Evolutionary conservation across 176 grass and related monocot species (phyloP).

Genomic region (Raddia guianensis): DNA sequence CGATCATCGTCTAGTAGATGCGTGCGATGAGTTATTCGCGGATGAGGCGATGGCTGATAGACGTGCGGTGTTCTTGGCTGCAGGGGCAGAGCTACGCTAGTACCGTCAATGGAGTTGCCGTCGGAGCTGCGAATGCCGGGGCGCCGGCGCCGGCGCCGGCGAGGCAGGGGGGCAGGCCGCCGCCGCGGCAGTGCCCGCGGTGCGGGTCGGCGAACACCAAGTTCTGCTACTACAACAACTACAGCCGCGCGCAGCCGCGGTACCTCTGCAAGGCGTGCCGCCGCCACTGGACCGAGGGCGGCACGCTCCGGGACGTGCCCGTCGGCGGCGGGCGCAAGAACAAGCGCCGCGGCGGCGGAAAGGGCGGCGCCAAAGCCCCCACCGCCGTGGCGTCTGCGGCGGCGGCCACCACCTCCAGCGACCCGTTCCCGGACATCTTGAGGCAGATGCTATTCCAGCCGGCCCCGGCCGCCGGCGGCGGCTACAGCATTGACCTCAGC

Average conservation of each 20-base stretch:
- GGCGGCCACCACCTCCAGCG: background rate
- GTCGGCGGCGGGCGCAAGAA: conserved; percentile 90
- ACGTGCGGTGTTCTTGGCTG: background rate
- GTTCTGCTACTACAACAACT: conserved; percentile 99
- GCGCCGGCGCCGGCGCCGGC: background rate
- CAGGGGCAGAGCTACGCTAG: conserved; percentile 40
- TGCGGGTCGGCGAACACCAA: conserved; percentile 88
- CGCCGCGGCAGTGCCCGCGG: conserved; percentile 71
- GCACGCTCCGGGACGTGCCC: conserved; percentile 90
- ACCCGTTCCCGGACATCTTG: conserved; percentile 64
- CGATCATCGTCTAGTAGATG: background rate
- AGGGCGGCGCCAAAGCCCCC: conserved; percentile 14
- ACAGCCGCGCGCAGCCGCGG: conserved; percentile 86
- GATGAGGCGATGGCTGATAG: too few species aligned
- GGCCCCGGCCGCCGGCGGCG: conserved; percentile 6
- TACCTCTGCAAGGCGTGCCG: conserved; percentile 80
- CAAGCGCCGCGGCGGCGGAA: conserved; percentile 47
- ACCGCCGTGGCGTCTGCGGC: background rate
- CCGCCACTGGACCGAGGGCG: conserved; percentile 91
- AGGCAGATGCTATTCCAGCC: conserved; percentile 54
- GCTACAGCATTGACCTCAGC: conserved; percentile 46
- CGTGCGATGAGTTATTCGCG: background rate
- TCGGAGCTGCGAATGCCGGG: background rate
- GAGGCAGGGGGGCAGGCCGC: conserved; percentile 45
- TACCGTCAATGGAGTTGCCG: background rate